Evolutionary conservation across 257 asterid genomes (phyloP).

Genomic region (Fraxinus quadrangulata): DNA sequence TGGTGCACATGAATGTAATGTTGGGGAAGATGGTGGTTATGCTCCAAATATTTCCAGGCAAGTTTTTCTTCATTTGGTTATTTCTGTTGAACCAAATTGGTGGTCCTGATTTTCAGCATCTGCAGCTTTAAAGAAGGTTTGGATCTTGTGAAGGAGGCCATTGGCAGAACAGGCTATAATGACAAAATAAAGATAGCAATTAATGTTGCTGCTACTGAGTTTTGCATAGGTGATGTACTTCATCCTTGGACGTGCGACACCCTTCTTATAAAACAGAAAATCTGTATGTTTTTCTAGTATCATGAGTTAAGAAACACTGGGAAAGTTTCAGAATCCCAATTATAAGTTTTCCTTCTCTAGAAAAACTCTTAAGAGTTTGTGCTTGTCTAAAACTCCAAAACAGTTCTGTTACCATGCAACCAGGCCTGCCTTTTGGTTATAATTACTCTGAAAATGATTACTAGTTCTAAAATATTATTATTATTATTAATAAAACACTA

Average conservation of each 20-base stretch:
- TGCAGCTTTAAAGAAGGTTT: conserved; percentile 93
- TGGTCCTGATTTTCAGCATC: conserved; percentile 25
- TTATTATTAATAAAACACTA: not conserved
- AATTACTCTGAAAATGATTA: not conserved
- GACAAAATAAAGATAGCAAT: conserved; percentile 88
- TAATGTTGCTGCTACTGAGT: conserved; percentile 90
- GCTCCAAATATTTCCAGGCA: conserved; percentile 93
- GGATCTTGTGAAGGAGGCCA: conserved; percentile 93
- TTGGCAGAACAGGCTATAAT: conserved; percentile 79
- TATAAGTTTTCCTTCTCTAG: not conserved
- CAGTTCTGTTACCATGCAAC: not conserved
- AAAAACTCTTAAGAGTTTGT: not conserved
- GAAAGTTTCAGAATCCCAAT: conserved; percentile 3
- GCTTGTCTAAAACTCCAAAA: not conserved
- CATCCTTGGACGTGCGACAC: conserved; percentile 4
- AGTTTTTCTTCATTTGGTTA: conserved; percentile 37
- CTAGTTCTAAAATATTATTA: not conserved
- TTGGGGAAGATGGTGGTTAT: conserved; percentile 98
- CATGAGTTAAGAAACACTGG: conserved; percentile 9
- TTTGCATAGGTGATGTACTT: conserved; percentile 79
- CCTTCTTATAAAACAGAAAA: not conserved
- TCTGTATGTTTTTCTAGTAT: conserved; percentile 8
- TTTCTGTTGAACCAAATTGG: conserved; percentile 22
- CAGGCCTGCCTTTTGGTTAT: conserved; percentile 8
- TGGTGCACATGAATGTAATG: conserved; percentile 81